phyloP scores from a whole-genome alignment of 2,329 filamentous ascomycete species.

The Trichophyton benhamiae region DNA sequence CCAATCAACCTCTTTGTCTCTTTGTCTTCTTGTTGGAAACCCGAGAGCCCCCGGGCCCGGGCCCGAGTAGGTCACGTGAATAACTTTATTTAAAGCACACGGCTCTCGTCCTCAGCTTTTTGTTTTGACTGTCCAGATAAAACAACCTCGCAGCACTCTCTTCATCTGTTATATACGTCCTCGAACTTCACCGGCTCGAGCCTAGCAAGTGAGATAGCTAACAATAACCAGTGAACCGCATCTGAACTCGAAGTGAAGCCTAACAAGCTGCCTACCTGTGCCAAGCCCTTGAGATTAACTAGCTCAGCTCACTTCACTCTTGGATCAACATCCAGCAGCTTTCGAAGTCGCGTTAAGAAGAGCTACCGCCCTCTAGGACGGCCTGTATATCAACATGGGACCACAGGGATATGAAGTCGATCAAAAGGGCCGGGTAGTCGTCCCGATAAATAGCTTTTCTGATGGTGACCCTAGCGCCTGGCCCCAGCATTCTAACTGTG shows the following conservation, averaged over 20 bases:
- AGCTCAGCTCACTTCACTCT: not conserved
- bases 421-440: conserved; percentile 10
- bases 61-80: too few species aligned
- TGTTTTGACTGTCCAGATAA: too few species aligned
- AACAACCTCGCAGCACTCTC: too few species aligned
- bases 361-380: not conserved
- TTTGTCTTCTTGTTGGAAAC: too few species aligned
- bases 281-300: not conserved
- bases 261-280: not conserved
- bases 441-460: conserved; percentile 27
- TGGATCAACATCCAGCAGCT: not conserved
- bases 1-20: too few species aligned
- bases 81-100: too few species aligned
- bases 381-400: not conserved
- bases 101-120: too few species aligned
- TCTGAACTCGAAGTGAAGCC: not conserved
- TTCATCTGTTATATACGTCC: too few species aligned
- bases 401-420: not conserved
- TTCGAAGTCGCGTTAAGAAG: not conserved
- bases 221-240: too few species aligned
- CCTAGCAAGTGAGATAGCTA: too few species aligned
- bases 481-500: conserved; percentile 26
- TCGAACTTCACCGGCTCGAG: too few species aligned
- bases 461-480: conserved; percentile 29
- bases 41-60: too few species aligned